Conservation (phyloP, 2,329 filamentous ascomycete species). For the Botrytis porri region DNA sequence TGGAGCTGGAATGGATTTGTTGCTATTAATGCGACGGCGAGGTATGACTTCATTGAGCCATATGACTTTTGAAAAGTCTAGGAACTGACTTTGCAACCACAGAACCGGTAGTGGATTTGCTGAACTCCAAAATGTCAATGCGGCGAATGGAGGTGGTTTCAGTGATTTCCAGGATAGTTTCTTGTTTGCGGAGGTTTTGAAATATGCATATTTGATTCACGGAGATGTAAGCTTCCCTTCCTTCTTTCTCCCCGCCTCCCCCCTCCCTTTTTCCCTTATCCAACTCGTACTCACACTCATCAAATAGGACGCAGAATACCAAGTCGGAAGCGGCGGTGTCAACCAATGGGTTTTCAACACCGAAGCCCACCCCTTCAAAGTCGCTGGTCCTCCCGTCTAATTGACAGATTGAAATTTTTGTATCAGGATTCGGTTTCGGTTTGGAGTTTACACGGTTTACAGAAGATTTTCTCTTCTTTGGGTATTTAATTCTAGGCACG, state of each 20-base stretch:
- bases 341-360: slow-evolving; percentile 63
- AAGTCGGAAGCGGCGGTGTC: slow-evolving; percentile 48
- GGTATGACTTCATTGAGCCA: not conserved
- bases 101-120: slow-evolving; percentile 65
- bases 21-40: slow-evolving; percentile 60
- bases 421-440: not conserved
- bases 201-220: slow-evolving; percentile 72
- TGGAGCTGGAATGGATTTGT: slow-evolving; percentile 80
- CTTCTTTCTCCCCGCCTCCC: no score
- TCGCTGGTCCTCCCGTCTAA: slow-evolving; percentile 37
- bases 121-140: slow-evolving; percentile 64
- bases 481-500: not conserved
- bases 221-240: slow-evolving; percentile 31
- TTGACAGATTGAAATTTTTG: not conserved
- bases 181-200: slow-evolving; percentile 83
- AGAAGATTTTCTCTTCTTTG: not conserved
- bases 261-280: not conserved
- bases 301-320: slow-evolving; percentile 45
- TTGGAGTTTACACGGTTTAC: not conserved
- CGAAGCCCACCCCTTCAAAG: slow-evolving; percentile 59
- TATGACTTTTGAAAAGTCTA: not conserved
- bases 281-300: slow-evolving; percentile 19
- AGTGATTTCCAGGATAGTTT: slow-evolving; percentile 80
- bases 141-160: slow-evolving; percentile 55
- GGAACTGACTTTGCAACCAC: not conserved